Base-by-base conservation (phyloP, 306 rosid genomes). In the Geum urbanum region DNA sequence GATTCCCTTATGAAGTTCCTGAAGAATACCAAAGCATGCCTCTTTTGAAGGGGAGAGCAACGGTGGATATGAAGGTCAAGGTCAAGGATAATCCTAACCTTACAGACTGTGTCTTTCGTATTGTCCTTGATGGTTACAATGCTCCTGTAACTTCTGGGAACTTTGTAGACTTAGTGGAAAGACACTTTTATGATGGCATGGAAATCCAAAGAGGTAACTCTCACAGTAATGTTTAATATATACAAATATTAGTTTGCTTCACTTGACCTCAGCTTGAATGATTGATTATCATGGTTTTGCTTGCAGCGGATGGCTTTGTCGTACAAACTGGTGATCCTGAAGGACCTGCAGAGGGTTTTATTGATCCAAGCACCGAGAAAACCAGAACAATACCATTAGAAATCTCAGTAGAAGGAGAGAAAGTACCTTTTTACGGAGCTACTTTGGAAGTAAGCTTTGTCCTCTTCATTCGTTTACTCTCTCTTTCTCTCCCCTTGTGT, bases 271-370 rank as follows among this genome's bases (percentile, higher is more conserved):
- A 57, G 69, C 27, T 19, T 39, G 50, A 49, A 66, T 58, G 69
- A 55, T 8, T 72, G 41, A 39, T 76, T 72, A 16, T 32, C 52
- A 74, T 61, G 37, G 55, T 56, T 51, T 83, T 52, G 22, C 45
- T 39, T 75, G 65, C 89, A 94, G 97, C 99, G 53, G 97, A 94
- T 51, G 99, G 99, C 20, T 94, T 94, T 76, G 99, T 94, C 20
- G 97, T 94, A 66, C 99, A 94, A 80, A 91, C 97, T 49, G 99
- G 97, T 63, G 99, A 94, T 75, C 99, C 99, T 43, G 97, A 87
- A 87, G 97, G 99, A 54, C 99, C 97, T 80, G 99, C 97, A 9
- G 97, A 94, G 84, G 99, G 99, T 70, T 94, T 94, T 74, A 87
- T 91, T 37, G 99, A 94, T 79, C 99, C 99, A 66, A 88, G 99